A percentile compares a stretch with the other conserved stretches of the same genome.
Evolutionary conservation across 192 early-diverging fungal genomes (phyloP).

Genomic region (Dissophora globulifera): DNA sequence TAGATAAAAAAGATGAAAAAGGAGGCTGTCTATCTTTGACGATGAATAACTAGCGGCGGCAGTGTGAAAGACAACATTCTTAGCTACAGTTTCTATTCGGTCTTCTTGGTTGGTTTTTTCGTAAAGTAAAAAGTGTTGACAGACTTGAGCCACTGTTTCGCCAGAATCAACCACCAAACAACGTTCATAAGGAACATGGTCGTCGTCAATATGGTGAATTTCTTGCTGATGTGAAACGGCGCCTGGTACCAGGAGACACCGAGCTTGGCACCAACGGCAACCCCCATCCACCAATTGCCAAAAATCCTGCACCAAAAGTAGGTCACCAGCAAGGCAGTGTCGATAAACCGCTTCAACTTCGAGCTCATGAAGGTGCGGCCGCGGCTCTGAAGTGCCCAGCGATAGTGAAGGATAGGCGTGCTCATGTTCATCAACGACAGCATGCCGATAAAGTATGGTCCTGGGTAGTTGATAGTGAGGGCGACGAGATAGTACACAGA

Average conservation of each 20-base stretch:
- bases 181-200: conserved; percentile 51
- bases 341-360: conserved; percentile 44
- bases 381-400: conserved; percentile 41
- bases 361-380: conserved; percentile 44
- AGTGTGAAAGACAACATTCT: too few species aligned
- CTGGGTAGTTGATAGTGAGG: conserved; percentile 37
- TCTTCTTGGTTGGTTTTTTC: conserved; percentile 33
- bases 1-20: too few species aligned
- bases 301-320: conserved; percentile 54
- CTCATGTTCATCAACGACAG: conserved; percentile 53
- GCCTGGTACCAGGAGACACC: conserved; percentile 48
- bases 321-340: conserved; percentile 41
- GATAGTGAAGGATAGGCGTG: conserved; percentile 47
- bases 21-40: too few species aligned
- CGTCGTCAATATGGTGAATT: conserved; percentile 45
- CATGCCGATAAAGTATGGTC: conserved; percentile 52
- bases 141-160: conserved; percentile 44
- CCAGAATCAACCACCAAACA: conserved; percentile 47
- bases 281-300: conserved; percentile 55
- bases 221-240: conserved; percentile 38
- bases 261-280: conserved; percentile 46
- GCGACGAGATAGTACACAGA: conserved; percentile 48
- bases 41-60: too few species aligned
- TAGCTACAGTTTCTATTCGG: too few species aligned
- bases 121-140: conserved; percentile 50